Evolutionary conservation across 2,329 filamentous ascomycete species (phyloP).

Genomic region (Bipolaris gigantea): DNA sequence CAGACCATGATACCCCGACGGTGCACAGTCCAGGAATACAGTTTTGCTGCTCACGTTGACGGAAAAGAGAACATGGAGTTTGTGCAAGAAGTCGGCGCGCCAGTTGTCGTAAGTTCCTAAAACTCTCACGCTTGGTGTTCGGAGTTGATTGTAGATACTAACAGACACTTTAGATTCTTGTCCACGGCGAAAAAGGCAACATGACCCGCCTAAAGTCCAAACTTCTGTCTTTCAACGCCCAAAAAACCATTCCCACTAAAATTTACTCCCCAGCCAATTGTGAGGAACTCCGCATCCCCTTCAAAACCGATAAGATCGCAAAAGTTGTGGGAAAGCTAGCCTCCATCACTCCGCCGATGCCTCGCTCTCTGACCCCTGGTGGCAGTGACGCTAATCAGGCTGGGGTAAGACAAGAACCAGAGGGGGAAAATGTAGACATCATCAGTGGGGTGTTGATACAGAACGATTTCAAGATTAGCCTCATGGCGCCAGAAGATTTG

Average conservation of each 20-base stretch:
- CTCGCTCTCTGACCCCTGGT: constrained; percentile 40
- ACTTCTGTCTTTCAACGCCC: constrained; percentile 85
- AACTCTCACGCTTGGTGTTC: neutral
- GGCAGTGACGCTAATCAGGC: constrained; percentile 23
- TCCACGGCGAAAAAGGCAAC: constrained; percentile 95
- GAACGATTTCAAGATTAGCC: constrained; percentile 94
- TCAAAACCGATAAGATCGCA: constrained; percentile 91
- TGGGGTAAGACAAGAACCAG: constrained; percentile 18
- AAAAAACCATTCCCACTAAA: constrained; percentile 79
- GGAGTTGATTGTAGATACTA: constrained; percentile 8
- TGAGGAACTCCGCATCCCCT: constrained; percentile 91
- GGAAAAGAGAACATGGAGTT: constrained; percentile 95
- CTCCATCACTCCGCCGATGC: constrained; percentile 68
- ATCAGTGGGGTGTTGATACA: constrained; percentile 92
- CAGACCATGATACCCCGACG: constrained; percentile 88
- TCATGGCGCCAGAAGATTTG: constrained; percentile 96
- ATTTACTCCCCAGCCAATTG: constrained; percentile 94
- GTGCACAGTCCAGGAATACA: constrained; percentile 92
- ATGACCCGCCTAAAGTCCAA: constrained; percentile 98
- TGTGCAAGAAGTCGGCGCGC: constrained; percentile 89
- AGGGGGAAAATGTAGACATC: constrained; percentile 53
- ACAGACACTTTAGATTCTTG: constrained; percentile 68
- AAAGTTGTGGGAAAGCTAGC: constrained; percentile 96
- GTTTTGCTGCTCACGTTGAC: constrained; percentile 95
- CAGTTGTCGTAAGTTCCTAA: constrained; percentile 75